Percentiles rank a stretch among this genome's conserved stretches.
These are phyloP conservation scores for Pyrenophora teres DNA, from an alignment of 2,329 filamentous ascomycete genomes.

Conservation along the genomic window DNA sequence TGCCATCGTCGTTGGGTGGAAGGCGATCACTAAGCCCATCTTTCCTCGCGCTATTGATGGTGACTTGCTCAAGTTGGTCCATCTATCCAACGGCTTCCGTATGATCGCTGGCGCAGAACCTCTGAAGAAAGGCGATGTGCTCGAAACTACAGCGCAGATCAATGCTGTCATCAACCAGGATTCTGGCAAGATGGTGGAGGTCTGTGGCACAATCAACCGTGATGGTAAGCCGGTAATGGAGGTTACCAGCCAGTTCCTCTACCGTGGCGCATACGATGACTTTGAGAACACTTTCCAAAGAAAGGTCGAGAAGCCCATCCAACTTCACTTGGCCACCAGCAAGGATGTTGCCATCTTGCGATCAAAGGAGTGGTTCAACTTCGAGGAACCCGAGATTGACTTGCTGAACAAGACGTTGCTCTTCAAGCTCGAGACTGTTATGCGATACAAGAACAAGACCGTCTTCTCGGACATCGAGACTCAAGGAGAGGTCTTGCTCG, in stretches of 20 bases:
- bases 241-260: constrained; percentile 97
- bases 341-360: constrained; percentile 93
- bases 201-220: constrained; percentile 93
- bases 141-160: constrained; percentile 92
- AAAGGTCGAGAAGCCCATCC: constrained; percentile 93
- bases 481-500: constrained; percentile 86
- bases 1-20: constrained; percentile 97
- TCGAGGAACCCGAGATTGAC: constrained; percentile 83
- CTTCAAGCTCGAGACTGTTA: constrained; percentile 91
- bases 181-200: constrained; percentile 98
- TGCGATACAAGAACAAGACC: constrained; percentile 92
- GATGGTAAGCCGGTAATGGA: constrained; percentile 91
- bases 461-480: constrained; percentile 93
- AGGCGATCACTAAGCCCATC: constrained; percentile 98
- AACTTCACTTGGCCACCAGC: constrained; percentile 81
- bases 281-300: constrained; percentile 99
- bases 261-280: constrained; percentile 89
- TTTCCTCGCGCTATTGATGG: constrained; percentile 97
- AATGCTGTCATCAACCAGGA: constrained; percentile 98
- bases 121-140: constrained; percentile 90
- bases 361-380: constrained; percentile 96
- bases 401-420: constrained; percentile 90
- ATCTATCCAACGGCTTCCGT: constrained; percentile 95
- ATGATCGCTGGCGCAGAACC: constrained; percentile 97
- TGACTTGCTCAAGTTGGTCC: constrained; percentile 92